Evolutionary conservation across 2,329 filamentous ascomycete species (phyloP), one percentile per base, ranked within the genome.

Genomic region (Aotearoamyces nothofagi): DNA sequence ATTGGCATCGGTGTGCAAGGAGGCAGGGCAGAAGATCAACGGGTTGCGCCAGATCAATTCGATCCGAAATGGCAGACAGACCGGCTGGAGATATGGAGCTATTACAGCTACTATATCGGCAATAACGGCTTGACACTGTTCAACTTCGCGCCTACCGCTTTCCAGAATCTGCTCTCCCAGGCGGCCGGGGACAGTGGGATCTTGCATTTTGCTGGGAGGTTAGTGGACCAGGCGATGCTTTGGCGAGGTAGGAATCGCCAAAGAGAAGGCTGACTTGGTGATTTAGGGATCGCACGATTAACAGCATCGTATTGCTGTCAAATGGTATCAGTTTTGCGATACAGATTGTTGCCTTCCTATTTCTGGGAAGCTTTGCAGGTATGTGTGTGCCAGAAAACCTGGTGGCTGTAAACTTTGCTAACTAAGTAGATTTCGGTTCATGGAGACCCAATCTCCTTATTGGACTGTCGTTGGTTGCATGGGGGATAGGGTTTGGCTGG

Each of bases 311-410:
- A 4, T 54, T 79, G 5, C 55, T 77, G 0, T 60, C 61, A 45
- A 78, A 78, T 41, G 74, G 75, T 30, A 69, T 78, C 32, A 71
- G 64, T 10, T 80, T 80, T 44, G 70, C 72, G 2, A 62, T 76
- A 19, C 74, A 79, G 44, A 63, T 71, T 15, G 58, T 67, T 66
- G 28, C 61, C 5, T 60, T 62, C 34, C 39, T 62, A 5, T 33
- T 57, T 1, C 50, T 62, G 14, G 59, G 59, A 22, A 57, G 52
- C 28, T 59, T 61, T 34, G 58, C 58, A 5, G 38, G 35, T 32
- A n/a, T 9, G 16, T 26, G 9, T 28, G 19, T 17, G 10, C 68
- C 3, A 65, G 64, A 15, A 26, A 15, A 10, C 5, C 6, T 9
- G 15, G 16, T 8, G 8, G 10, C 14, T 5, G 11, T 13, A 13